Evolutionary conservation across 2,329 filamentous ascomycete genomes (phyloP), one percentile per base, ranked within the genome.

Genomic region (Epichloe sibirici): DNA sequence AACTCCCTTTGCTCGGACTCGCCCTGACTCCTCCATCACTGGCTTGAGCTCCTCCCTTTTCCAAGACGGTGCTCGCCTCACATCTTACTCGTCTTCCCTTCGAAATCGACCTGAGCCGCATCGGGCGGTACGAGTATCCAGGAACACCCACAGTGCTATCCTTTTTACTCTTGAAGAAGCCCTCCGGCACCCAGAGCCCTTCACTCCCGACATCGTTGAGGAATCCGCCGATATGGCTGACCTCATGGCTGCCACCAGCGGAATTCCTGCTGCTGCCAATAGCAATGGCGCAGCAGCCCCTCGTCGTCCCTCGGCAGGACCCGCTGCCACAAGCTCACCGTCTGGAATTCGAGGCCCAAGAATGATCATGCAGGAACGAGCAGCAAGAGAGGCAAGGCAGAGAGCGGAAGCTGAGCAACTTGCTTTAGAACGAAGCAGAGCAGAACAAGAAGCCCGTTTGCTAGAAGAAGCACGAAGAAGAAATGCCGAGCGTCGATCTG

Each of bases 101-200:
- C 55, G 62, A 51, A 59, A 67, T 52, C 65, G 58, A 55, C 63
- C 66, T 49, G 66, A 71, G 51, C 67, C 72, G 43, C 74, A 77
- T 56, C 72, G 74, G 6, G 70, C 71, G 51, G 66, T 77, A 56
- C 82, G 81, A 62, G 84, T 96, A 67, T 95, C 90, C 47, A 85
- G 82, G 61, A 83, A 87, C 58, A 95, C 89, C 46, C 87, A 88
- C 58, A 88, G 86, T 67, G 91, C 93, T 39, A 90, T 98, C 65
- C 84, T 95, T 97, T 87, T 87, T 74, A 83, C 90, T 39, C 81
- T 97, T 53, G 90, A 97, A 74, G 89, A 94, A 73, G 89, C 88
- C 39, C 78, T 97, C 59, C 85, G 90, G 59, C 80, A 85, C 46
- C 90, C 91, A 2, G 79, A 89, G 59, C 74, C 82, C 48, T 94